Conservation (phyloP, 768 basidiomycete genomes). For the Mycena amicta region DNA sequence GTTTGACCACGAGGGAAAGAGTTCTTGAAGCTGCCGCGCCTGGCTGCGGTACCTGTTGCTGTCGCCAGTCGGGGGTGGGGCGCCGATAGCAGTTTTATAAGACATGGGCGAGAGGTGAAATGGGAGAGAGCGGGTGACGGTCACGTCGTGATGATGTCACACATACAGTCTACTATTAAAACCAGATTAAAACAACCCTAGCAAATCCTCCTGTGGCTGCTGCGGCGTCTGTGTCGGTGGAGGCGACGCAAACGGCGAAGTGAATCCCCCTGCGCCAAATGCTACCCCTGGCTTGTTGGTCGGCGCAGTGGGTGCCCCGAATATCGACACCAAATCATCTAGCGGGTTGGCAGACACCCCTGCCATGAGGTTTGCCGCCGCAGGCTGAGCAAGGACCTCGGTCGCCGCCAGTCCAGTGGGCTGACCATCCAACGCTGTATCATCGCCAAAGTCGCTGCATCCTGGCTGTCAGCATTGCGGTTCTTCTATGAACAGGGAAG, state of each 20-base stretch:
- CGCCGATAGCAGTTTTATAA: constrained; percentile 52
- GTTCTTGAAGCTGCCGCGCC: constrained; percentile 66
- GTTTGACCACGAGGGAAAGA: constrained; percentile 68
- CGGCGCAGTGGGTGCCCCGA: constrained; percentile 52
- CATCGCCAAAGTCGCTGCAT: constrained; percentile 80
- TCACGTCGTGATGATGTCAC: no score
- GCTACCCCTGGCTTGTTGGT: constrained; percentile 12
- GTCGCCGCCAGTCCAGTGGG: constrained; percentile 81
- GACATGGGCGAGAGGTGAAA: no score
- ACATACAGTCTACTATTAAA: no score
- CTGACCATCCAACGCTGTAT: constrained; percentile 57
- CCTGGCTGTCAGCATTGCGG: no score
- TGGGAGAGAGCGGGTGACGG: no score
- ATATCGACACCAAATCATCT: constrained; percentile 92
- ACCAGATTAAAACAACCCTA: constrained; percentile 6
- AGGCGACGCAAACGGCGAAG: constrained; percentile 16
- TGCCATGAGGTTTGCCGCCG: constrained; percentile 71
- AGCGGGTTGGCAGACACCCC: constrained; percentile 87
- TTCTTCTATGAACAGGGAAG: not conserved
- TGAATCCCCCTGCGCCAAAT: constrained; percentile 23
- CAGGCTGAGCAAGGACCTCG: constrained; percentile 68
- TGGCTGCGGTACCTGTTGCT: constrained; percentile 53
- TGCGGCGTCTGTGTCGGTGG: constrained; percentile 1
- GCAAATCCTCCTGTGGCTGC: constrained; percentile 16
- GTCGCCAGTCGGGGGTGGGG: constrained; percentile 38